Evolutionary conservation across 2,329 filamentous ascomycete species (phyloP), one percentile per base, ranked within the genome.

Genomic region (Exophiala lecanii-corni): DNA sequence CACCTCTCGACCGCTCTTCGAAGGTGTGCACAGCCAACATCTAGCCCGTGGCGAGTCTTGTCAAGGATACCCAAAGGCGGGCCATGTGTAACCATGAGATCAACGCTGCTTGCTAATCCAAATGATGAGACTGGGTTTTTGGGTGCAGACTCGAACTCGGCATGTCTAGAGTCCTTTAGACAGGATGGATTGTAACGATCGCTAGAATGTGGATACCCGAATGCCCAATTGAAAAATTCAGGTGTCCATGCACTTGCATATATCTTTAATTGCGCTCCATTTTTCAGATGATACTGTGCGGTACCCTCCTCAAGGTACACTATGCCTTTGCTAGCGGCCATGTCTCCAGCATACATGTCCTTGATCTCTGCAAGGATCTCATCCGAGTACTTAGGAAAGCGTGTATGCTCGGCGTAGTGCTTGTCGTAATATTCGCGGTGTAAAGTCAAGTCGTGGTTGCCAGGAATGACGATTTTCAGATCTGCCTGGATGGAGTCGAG

Each of bases 21-120:
- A 1, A 83, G 62, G 54, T 74, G 69, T 35, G 69, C 62, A 58
- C 79, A 82, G 0, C 80, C 80, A 1, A 74, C 76, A 15, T 62
- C 54, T 17, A 62, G 56, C 2, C 57, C 57, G 1, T 53, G 18
- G 0, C 26, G 47, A 1, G 62, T 64, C n/a, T 51, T 44, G 51
- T 82, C 79, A 2, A 79, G 61, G 2, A 75, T 58, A 0, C 64
- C 65, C 16, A 62, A 57, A 0, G 79, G 77, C 2, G 79, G 79
- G 1, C 78, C 78, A 54, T 82, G 79, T 0, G 79, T 82, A 55
- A 82, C 68, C 50, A 81, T 64, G 5, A 82, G 66, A 56, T 82
- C 78, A 16, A 78, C 58, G 2, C 49, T 54, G 20, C 68, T 62
- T 0, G 72, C 69, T 10, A 72, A 56, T 0, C 68, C 67, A 35